Conservation (phyloP, 1,139 yeast species). For the Magnusiomyces ingens region DNA sequence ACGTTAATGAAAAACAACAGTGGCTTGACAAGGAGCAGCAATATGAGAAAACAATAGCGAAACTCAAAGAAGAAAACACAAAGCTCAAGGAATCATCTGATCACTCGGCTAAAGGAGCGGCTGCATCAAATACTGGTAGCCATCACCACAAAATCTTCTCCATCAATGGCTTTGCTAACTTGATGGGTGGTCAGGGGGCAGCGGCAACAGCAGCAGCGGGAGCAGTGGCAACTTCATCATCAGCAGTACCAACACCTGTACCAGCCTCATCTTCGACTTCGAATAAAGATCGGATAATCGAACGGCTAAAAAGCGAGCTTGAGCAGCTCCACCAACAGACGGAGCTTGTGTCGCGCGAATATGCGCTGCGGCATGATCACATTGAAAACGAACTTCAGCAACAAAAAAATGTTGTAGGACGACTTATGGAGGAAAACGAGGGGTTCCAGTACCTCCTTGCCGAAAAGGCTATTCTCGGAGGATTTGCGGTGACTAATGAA, state of each 20-base stretch:
- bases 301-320: slow-evolving; percentile 22
- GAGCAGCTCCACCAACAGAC: slow-evolving; percentile 27
- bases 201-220: background rate
- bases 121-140: background rate
- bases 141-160: background rate
- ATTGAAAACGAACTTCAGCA: slow-evolving; percentile 28
- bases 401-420: slow-evolving; percentile 23
- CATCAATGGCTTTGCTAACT: background rate
- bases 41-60: slow-evolving; percentile 21
- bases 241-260: background rate
- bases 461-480: slow-evolving; percentile 30
- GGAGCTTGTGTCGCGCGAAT: slow-evolving; percentile 29
- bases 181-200: slow-evolving; percentile 1
- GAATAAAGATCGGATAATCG: slow-evolving; percentile 16
- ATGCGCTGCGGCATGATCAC: slow-evolving; percentile 25
- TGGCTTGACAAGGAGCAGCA: slow-evolving; percentile 31
- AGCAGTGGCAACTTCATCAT: background rate
- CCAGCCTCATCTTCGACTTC: slow-evolving; percentile 1
- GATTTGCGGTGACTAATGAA: slow-evolving; percentile 13
- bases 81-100: slow-evolving; percentile 2
- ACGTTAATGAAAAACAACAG: slow-evolving; percentile 30
- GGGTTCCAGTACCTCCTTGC: slow-evolving; percentile 32
- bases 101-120: background rate
- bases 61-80: slow-evolving; percentile 14
- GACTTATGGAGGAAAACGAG: slow-evolving; percentile 33